Base-by-base conservation (phyloP, 2,329 filamentous ascomycete genomes). In the Ophiostoma ulmi region DNA sequence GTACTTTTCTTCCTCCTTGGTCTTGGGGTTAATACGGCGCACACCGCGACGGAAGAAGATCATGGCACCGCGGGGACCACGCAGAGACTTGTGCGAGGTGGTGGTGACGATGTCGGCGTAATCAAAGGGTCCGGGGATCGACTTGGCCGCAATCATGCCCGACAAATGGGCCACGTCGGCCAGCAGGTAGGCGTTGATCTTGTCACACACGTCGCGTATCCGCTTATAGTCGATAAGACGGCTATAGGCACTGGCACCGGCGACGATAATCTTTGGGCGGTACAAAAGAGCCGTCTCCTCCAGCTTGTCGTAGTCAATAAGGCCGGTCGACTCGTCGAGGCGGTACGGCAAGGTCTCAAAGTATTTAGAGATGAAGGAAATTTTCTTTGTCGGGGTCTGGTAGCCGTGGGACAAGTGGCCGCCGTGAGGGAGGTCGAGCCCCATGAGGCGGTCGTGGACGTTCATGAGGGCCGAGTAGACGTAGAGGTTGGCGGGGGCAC, bases 111-210 rank as follows among this genome's bases (percentile, higher is more conserved):
- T 90, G 79, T 99, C 95, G 74, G 93, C 91, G 80, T 91, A 90
- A 74, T 87, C 87, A 81, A 98, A 99, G 68, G 95, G 95, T 72
- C 91, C 91, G 63, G 93, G 93, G 75, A 97, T 88, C 70, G 97
- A 94, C 77, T 93, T 93, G 75, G 93, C 94, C 63, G 95, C 94
- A 69, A 99, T 89, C 73, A 99, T 84, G 75, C 95, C 95, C 11
- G 94, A 98, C 75, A 99, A 96, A 78, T 99, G 95, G 69, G 95
- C 95, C 89, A 99, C 97, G 78, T 99, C 95, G 76, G 93, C 92
- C 73, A 99, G 84, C 71, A 99, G 86, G 82, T 98, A 99, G 77
- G 93, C 93, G 76, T 93, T 93, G 71, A 93, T 87, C 82, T 97
- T 96, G 81, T 97, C 91, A 75, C 91, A 91, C 74, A 97, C 95